Percentiles rank a stretch among this genome's conserved stretches.
phyloP scores from a whole-genome alignment of 164 flowering plant genomes.

The Annona squamosa region DNA sequence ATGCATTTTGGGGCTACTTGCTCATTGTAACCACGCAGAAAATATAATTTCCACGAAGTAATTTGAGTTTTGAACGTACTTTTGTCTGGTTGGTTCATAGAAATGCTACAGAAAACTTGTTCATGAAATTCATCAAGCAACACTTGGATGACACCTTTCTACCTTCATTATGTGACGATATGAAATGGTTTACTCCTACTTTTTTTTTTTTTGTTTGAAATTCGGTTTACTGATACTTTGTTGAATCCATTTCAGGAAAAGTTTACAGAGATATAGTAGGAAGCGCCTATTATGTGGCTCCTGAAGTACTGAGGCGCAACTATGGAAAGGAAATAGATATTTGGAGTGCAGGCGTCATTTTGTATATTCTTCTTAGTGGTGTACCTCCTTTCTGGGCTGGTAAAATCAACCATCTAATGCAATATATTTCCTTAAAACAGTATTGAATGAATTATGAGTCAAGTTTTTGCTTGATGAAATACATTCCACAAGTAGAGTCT shows the following conservation, averaged over 20 bases:
- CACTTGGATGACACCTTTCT: background rate
- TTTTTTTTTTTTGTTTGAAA: background rate
- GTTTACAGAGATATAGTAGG: conserved; percentile 81
- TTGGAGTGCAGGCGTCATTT: conserved; percentile 95
- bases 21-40: too few species aligned
- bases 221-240: conserved; percentile 2
- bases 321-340: conserved; percentile 90
- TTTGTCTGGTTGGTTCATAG: background rate
- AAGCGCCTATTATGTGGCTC: conserved; percentile 95
- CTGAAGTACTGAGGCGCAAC: conserved; percentile 74
- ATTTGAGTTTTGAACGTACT: background rate
- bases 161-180: background rate
- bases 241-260: conserved; percentile 45
- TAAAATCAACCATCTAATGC: conserved; percentile 16
- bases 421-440: background rate
- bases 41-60: too few species aligned
- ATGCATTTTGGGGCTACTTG: too few species aligned
- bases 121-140: background rate
- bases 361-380: conserved; percentile 72
- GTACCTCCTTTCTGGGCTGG: conserved; percentile 90
- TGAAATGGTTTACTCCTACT: background rate
- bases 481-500: background rate
- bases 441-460: background rate
- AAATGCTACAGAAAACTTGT: background rate
- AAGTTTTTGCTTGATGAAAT: background rate